phyloP scores from a whole-genome alignment of 306 rosid genomes.

The Potentilla sterilis region DNA sequence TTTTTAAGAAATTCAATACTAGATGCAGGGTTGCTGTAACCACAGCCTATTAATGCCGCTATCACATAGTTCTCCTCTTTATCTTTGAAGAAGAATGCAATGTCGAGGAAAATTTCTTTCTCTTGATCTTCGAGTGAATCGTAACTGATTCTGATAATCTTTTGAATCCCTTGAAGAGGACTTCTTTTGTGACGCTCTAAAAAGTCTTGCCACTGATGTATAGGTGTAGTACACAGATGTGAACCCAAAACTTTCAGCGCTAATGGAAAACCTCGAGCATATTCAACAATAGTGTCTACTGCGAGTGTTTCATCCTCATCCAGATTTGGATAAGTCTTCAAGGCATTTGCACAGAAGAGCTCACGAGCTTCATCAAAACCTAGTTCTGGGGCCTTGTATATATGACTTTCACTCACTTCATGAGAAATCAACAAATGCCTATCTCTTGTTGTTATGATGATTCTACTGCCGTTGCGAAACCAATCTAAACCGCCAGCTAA shows the following conservation, averaged over 20 bases:
- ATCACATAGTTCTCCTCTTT: neutral
- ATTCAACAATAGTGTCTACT: neutral
- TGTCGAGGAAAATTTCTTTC: constrained; percentile 23
- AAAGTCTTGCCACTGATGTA: constrained; percentile 33
- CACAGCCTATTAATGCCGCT: neutral
- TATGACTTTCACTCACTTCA: neutral
- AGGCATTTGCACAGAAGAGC: too few relatives aligned
- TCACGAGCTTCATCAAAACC: neutral
- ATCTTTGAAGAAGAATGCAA: neutral
- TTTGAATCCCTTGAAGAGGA: neutral
- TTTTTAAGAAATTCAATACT: neutral
- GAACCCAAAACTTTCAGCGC: constrained; percentile 44
- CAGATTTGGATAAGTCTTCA: too few relatives aligned
- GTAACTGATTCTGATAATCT: constrained; percentile 34
- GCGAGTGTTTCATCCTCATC: neutral
- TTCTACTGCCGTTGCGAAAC: constrained; percentile 6
- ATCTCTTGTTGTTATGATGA: constrained; percentile 21
- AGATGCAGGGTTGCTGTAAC: neutral
- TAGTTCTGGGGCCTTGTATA: neutral
- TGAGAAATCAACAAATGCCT: neutral
- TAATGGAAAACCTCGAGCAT: constrained; percentile 28
- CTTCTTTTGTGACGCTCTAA: neutral
- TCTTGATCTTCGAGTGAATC: constrained; percentile 26
- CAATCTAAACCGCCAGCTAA: neutral
- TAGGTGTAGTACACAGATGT: constrained; percentile 15